A percentile compares a stretch with the other conserved stretches of the same genome.
Evolutionary conservation across 306 rosid genomes (phyloP).

Genomic region (Alnus rubra): DNA sequence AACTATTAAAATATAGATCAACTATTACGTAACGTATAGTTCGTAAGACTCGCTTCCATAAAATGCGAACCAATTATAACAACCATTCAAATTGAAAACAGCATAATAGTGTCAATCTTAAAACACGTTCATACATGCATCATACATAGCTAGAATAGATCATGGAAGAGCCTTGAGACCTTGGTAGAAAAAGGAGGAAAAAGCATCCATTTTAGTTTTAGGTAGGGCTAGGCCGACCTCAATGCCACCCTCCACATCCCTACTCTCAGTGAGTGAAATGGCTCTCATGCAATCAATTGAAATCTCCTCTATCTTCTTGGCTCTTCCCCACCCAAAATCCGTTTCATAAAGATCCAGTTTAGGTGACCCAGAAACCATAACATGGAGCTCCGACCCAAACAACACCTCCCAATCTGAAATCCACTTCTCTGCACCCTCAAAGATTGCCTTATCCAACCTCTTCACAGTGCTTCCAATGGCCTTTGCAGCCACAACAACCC

Average conservation of each 20-base stretch:
- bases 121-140: too few species aligned
- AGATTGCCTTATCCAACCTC: conserved; percentile 33
- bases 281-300: conserved; percentile 40
- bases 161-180: conserved; percentile 31
- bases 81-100: too few species aligned
- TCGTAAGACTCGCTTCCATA: too few species aligned
- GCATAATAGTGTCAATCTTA: too few species aligned
- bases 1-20: too few species aligned
- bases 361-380: conserved; percentile 48
- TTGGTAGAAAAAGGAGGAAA: conserved; percentile 24
- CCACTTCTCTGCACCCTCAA: conserved; percentile 46
- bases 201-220: conserved; percentile 39
- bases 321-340: conserved; percentile 56
- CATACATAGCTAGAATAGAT: neutral
- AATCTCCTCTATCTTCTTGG: conserved; percentile 48
- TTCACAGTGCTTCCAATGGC: conserved; percentile 42
- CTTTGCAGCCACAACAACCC: conserved; percentile 39
- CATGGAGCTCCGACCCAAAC: conserved; percentile 37
- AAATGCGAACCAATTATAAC: too few species aligned
- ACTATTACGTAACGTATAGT: too few species aligned
- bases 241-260: conserved; percentile 44
- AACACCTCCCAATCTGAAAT: conserved; percentile 43
- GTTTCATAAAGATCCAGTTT: conserved; percentile 50
- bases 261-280: conserved; percentile 41
- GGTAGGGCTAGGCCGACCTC: conserved; percentile 47